Evolutionary conservation across 2,329 filamentous ascomycete species (phyloP), one percentile per base, ranked within the genome.

Genomic region (Beauveria sp.): DNA sequence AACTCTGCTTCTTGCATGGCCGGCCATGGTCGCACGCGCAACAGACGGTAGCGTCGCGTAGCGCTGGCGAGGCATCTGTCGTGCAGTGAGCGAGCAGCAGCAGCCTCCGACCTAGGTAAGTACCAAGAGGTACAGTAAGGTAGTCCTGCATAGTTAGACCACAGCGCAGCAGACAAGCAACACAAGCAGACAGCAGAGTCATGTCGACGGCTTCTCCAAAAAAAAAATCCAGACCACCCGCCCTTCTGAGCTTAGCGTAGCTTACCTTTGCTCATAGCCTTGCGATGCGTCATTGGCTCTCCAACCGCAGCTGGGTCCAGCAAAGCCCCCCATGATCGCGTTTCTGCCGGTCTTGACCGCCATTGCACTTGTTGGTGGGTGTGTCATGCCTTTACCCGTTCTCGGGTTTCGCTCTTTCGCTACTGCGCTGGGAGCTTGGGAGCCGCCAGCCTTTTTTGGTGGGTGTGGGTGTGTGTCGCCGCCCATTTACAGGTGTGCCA

Each of bases 281-380:
- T 60, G 58, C 46, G 40, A 16, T 62, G 60, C 60, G 60, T 62
- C 60, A 62, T 62, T 62, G 60, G 60, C 58, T 62, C 26, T 34
- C 34, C 43, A 53, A 46, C 45, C 60, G 52, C 45, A 53, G 51
- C 60, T 56, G 60, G 51, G 40, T 31, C 59, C 51, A 61, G 50
- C 24, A 31, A 34, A 50, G 24, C 60, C 52, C 60, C 60, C 60
- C 60, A 57, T 62, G 52, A 57, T 62, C 53, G 60, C 45, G 60
- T 51, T 61, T 62, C 60, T 62, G 60, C 60, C 60, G n/a, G 3
- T 3, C 9, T 14, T 55, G 42, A 61, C 59, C 59, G 59, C 31
- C 28, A 14, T 40, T 20, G 34, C 42, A 18, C n/a, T 20, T 24
- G 24, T 22, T 38, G 34, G 34, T 38, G 34, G 34, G 34, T 31